Conservation (phyloP, 352 stramenopile genomes). For the Pythium apleroticum region DNA sequence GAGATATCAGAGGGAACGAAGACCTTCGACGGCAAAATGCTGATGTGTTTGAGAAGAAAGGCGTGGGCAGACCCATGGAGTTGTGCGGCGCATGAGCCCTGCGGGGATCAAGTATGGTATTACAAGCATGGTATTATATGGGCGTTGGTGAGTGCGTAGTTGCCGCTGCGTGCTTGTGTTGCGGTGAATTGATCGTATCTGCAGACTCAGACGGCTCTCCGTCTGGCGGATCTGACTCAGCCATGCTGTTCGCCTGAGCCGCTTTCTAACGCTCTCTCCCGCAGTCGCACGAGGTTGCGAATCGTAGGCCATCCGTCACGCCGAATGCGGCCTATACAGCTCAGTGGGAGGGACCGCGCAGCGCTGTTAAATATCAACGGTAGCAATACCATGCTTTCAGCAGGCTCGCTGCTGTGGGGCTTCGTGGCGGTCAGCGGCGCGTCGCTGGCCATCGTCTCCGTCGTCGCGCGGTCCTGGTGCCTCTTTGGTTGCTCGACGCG, state of each 20-base stretch:
- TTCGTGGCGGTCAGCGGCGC: background rate
- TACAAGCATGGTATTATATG: too few species aligned
- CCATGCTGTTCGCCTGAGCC: background rate
- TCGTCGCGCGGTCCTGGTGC: slow-evolving; percentile 7
- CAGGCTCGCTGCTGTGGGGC: background rate
- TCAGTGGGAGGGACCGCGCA: too few species aligned
- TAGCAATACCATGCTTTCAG: background rate
- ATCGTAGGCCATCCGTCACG: background rate
- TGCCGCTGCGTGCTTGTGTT: too few species aligned
- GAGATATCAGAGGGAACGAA: background rate
- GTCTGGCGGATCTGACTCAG: background rate
- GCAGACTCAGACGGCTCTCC: background rate
- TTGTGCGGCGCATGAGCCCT: too few species aligned
- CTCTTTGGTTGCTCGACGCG: slow-evolving; percentile 20
- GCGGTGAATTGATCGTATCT: too few species aligned
- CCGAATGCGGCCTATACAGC: too few species aligned
- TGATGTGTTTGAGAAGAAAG: too few species aligned
- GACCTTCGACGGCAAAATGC: too few species aligned
- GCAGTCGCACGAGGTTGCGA: background rate
- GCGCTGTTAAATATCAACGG: too few species aligned
- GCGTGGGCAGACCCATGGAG: too few species aligned
- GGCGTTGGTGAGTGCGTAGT: too few species aligned
- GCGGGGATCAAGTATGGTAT: too few species aligned
- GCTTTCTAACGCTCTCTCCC: background rate
- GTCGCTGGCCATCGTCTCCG: background rate